Conservation (phyloP, 1,139 yeast species). For the Pichiaceae sp. region DNA sequence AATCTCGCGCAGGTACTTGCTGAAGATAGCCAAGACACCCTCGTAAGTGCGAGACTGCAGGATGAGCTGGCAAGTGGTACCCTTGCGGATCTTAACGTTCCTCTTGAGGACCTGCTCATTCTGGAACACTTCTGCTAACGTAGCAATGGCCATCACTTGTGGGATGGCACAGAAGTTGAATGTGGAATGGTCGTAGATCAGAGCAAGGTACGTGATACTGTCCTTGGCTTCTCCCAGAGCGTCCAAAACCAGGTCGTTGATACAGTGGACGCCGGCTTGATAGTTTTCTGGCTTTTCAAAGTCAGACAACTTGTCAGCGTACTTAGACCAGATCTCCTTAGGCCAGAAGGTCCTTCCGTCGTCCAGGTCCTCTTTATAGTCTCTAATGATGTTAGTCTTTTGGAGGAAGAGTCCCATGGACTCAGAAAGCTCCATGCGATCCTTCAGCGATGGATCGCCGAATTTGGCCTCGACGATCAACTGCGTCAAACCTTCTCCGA, state of each 20-base stretch:
- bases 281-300: constrained; percentile 42
- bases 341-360: constrained; percentile 98
- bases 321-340: constrained; percentile 80
- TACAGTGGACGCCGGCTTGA: constrained; percentile 60
- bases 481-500: constrained; percentile 90
- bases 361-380: constrained; percentile 82
- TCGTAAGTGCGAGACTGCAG: constrained; percentile 64
- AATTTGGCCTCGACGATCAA: constrained; percentile 65
- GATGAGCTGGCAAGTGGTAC: constrained; percentile 77
- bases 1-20: constrained; percentile 62
- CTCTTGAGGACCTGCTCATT: constrained; percentile 64
- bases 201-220: constrained; percentile 66
- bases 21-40: constrained; percentile 70
- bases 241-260: constrained; percentile 74
- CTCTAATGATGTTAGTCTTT: constrained; percentile 92
- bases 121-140: constrained; percentile 77
- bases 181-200: constrained; percentile 71
- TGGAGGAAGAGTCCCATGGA: constrained; percentile 95
- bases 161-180: constrained; percentile 96
- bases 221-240: constrained; percentile 74
- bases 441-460: constrained; percentile 41
- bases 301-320: constrained; percentile 54
- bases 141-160: constrained; percentile 97
- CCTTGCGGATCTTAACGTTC: constrained; percentile 85
- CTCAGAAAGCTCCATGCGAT: constrained; percentile 53